A percentile compares a stretch with the other conserved stretches of the same genome.
phyloP scores from a whole-genome alignment of 495 filamentous ascomycete genomes.

The Terfezia boudieri region DNA sequence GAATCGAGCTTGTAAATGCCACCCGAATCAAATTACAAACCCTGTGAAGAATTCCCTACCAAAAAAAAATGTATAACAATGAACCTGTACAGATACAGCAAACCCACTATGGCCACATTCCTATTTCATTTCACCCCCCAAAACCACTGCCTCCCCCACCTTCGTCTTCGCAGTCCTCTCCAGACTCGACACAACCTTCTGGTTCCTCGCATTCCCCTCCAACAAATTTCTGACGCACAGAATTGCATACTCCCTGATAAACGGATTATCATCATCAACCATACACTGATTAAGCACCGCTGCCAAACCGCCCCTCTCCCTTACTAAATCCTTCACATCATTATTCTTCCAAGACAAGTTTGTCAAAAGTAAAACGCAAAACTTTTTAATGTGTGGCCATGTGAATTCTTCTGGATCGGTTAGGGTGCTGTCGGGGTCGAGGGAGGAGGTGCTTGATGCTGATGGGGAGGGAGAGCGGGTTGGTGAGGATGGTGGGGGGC shows the following conservation, averaged over 20 bases:
- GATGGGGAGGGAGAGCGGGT: background rate
- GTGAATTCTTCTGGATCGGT: slow-evolving; percentile 19
- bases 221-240: slow-evolving; percentile 53
- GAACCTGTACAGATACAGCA: too few species aligned
- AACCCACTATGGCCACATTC: too few species aligned
- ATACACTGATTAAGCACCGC: slow-evolving; percentile 18
- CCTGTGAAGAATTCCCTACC: too few species aligned
- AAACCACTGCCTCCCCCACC: too few species aligned
- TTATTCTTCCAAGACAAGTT: slow-evolving; percentile 15
- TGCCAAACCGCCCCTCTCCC: slow-evolving; percentile 13
- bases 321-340: slow-evolving; percentile 14
- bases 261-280: slow-evolving; percentile 20
- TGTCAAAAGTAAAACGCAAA: slow-evolving; percentile 12
- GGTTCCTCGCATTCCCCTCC: slow-evolving; percentile 43
- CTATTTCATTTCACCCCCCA: too few species aligned
- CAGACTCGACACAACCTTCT: slow-evolving; percentile 35
- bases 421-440: slow-evolving; percentile 15
- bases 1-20: too few species aligned
- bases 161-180: slow-evolving; percentile 10
- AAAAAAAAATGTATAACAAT: too few species aligned
- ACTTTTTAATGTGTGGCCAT: slow-evolving; percentile 18
- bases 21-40: too few species aligned
- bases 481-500: too few species aligned
- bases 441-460: slow-evolving; percentile 1
- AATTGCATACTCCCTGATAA: slow-evolving; percentile 57